These are phyloP conservation scores for Articulospora tetracladia DNA, from an alignment of 495 filamentous ascomycete species.

Conservation along the genomic window DNA sequence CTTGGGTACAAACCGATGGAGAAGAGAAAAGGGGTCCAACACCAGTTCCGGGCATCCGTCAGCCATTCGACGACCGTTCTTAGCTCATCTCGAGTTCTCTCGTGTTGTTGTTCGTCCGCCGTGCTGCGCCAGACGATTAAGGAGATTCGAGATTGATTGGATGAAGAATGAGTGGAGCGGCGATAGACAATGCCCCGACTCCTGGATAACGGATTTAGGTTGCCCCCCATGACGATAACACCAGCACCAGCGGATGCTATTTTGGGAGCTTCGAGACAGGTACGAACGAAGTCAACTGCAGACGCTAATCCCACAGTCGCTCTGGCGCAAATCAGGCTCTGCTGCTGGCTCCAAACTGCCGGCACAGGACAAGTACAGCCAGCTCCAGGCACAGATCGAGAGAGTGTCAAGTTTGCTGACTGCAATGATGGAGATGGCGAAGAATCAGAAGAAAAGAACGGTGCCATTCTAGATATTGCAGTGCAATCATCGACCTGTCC, in stretches of 20 bases:
- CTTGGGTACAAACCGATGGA: not conserved
- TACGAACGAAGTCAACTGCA: slow-evolving; percentile 7
- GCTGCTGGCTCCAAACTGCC: not conserved
- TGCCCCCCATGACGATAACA: slow-evolving; percentile 7
- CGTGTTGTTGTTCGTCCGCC: slow-evolving; percentile 3
- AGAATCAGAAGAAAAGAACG: too few species aligned
- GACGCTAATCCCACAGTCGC: not conserved
- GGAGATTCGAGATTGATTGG: slow-evolving; percentile 1
- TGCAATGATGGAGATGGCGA: too few species aligned
- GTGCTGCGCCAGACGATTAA: not conserved
- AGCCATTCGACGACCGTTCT: not conserved
- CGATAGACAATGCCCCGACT: not conserved
- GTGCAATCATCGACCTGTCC: too few species aligned
- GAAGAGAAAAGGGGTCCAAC: not conserved
- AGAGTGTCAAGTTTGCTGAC: too few species aligned
- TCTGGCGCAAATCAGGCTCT: not conserved
- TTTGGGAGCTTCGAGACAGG: slow-evolving; percentile 15
- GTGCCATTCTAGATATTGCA: too few species aligned
- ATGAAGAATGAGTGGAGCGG: not conserved
- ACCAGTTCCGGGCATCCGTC: slow-evolving; percentile 4
- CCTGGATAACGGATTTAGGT: not conserved
- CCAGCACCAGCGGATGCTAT: slow-evolving; percentile 1
- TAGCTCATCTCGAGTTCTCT: not conserved
- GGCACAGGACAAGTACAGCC: not conserved
- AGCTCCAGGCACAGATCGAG: not conserved